Evolutionary conservation across 2,329 filamentous ascomycete species (phyloP).

Genomic region (Trichoderma sp.): DNA sequence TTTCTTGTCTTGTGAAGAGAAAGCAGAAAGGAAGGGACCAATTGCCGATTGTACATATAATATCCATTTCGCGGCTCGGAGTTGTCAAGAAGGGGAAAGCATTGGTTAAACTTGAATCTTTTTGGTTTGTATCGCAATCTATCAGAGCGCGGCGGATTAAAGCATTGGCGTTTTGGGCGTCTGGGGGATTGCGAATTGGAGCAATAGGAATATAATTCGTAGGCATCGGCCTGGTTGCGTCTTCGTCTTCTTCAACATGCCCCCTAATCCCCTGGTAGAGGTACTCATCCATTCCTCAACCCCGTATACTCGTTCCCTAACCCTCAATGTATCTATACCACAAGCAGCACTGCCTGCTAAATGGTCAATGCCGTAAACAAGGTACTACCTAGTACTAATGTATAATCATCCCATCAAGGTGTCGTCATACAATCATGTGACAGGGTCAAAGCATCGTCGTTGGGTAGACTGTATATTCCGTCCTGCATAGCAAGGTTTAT

Average conservation of each 20-base stretch:
- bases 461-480: not conserved
- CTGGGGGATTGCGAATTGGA: not conserved
- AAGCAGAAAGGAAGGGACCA: not conserved
- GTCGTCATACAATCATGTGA: not conserved
- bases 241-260: not conserved
- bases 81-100: not conserved
- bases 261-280: not conserved
- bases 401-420: not conserved
- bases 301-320: not conserved
- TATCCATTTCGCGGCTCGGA: constrained; percentile 1
- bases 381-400: no score
- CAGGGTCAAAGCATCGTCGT: not conserved
- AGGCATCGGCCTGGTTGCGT: not conserved
- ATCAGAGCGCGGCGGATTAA: not conserved
- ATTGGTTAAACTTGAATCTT: not conserved
- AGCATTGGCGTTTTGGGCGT: constrained; percentile 15
- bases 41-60: not conserved
- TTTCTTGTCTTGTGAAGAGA: not conserved
- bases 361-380: not conserved
- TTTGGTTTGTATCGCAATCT: not conserved
- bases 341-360: not conserved
- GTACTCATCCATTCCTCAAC: not conserved
- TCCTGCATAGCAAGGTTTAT: not conserved
- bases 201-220: not conserved
- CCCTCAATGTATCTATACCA: not conserved